phyloP scores from a whole-genome alignment of 2,329 filamentous ascomycete genomes.

The Ophiostoma montium region DNA sequence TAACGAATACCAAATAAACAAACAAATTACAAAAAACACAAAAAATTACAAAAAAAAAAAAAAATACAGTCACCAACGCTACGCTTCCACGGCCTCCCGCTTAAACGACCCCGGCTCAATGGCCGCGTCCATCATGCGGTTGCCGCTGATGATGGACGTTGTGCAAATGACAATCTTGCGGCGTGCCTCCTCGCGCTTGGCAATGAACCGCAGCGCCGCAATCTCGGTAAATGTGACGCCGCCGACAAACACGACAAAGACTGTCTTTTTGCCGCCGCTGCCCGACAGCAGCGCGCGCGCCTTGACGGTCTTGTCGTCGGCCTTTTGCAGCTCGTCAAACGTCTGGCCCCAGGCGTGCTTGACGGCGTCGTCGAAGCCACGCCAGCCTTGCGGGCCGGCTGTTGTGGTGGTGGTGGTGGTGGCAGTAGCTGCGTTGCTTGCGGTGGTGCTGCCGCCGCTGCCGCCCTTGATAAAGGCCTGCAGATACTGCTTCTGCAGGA shows the following conservation, averaged over 20 bases:
- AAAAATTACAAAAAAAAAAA: no score
- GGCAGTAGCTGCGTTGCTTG: constrained; percentile 13
- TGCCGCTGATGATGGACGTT: constrained; percentile 80
- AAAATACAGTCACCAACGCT: no score
- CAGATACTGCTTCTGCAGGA: constrained; percentile 81
- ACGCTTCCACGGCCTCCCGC: constrained; percentile 21
- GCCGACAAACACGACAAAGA: constrained; percentile 95
- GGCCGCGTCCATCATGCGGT: constrained; percentile 74
- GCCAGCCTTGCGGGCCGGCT: constrained; percentile 67
- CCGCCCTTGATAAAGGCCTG: constrained; percentile 49
- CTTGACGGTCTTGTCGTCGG: constrained; percentile 82
- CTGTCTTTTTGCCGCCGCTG: constrained; percentile 60
- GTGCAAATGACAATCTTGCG: constrained; percentile 81
- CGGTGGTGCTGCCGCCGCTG: constrained; percentile 17
- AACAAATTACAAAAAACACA: no score
- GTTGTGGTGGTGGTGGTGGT: no score
- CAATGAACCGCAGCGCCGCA: constrained; percentile 81
- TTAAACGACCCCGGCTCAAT: constrained; percentile 57
- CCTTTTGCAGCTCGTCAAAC: constrained; percentile 84
- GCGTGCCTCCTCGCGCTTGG: constrained; percentile 19
- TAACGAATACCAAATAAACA: no score
- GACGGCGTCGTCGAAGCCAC: constrained; percentile 82
- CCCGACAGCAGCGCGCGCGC: constrained; percentile 73
- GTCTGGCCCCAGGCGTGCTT: constrained; percentile 79
- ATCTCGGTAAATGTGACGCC: constrained; percentile 95